Base-by-base conservation (phyloP, 768 basidiomycete genomes). In the Trametes punicea region DNA sequence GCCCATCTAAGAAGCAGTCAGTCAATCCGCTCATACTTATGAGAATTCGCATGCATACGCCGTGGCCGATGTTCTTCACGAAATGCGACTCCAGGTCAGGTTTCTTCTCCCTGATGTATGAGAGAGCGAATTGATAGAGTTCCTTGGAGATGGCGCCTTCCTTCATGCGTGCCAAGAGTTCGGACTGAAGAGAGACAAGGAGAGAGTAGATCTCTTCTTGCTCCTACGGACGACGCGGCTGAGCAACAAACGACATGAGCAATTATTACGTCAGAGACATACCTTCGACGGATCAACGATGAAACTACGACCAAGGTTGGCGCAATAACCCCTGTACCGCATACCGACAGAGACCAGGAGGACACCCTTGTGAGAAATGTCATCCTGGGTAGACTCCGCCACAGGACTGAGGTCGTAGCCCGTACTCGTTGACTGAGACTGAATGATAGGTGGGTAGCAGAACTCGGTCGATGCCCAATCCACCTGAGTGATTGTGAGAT, bases 251-350 rank as follows among this genome's bases (percentile, higher is more conserved):
- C 4, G 18, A n/a, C 5, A 23, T 13, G 15, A 31, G 8, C 34
- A 42, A 66, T 71, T 56, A 23, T 7, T 25, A 30, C 3, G 16
- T 13, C 18, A 20, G 1, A 6, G 11, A 50, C 57, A 44, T n/a
- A 94, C 93, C 65, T 88, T 85, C 60, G 86, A 86, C 2, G 96
- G 96, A 67, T 96, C 93, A 34, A 98, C 94, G 63, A 98, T 90
- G 72, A 97, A 95, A 2, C 91, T 98, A 40, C 96, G 81, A 4
- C 91, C 94, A 61, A 98, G 82, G 69, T 93, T 96, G 26, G 90
- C 84, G 67, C 93, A 93, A 64, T 99, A 98, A 0, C 86, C 88
- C 66, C 88, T 95, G 73, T 96, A 98, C 25, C 93, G 83, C 69
- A 98, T 78, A 25, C 95, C 96, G 60, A 97, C 81, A 4, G 88